These are phyloP conservation scores for Daldinia bambusicola DNA, from an alignment of 495 filamentous ascomycete genomes.

Conservation along the genomic window DNA sequence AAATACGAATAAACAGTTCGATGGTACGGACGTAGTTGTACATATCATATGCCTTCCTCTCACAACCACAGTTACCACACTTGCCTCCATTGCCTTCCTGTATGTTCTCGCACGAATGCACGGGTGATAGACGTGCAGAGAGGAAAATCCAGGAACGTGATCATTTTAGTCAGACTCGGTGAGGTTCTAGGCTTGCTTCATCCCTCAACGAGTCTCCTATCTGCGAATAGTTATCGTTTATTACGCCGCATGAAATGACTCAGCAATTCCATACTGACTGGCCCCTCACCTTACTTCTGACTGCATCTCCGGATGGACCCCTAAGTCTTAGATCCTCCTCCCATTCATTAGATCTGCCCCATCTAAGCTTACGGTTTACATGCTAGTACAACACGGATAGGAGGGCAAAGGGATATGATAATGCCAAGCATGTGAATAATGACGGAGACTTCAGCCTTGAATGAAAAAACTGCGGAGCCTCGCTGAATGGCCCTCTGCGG, in stretches of 20 bases:
- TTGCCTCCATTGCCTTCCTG: constrained; percentile 4
- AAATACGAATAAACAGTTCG: constrained; percentile 22
- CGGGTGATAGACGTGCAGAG: constrained; percentile 36
- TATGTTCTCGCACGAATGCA: constrained; percentile 26
- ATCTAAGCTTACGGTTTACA: background rate
- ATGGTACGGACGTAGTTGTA: constrained; percentile 22
- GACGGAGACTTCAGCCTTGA: constrained; percentile 36
- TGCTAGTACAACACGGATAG: background rate
- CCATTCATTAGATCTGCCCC: constrained; percentile 20
- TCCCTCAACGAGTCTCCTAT: constrained; percentile 26
- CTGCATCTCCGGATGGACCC: constrained; percentile 28
- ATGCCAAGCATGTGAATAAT: constrained; percentile 8
- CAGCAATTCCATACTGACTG: constrained; percentile 27
- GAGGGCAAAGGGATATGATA: constrained; percentile 4
- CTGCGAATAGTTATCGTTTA: constrained; percentile 14
- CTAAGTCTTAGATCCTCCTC: constrained; percentile 23
- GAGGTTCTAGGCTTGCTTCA: constrained; percentile 34
- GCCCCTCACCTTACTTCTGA: constrained; percentile 22
- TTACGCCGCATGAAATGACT: constrained; percentile 28
- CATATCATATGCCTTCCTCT: constrained; percentile 23
- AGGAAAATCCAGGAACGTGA: constrained; percentile 40
- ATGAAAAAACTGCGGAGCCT: constrained; percentile 31
- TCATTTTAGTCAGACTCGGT: constrained; percentile 40
- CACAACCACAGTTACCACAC: constrained; percentile 6
- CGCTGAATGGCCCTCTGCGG: constrained; percentile 18